Evolutionary conservation across 73 alveolate species (phyloP).

Genomic region (Tetrahymena borealis): DNA sequence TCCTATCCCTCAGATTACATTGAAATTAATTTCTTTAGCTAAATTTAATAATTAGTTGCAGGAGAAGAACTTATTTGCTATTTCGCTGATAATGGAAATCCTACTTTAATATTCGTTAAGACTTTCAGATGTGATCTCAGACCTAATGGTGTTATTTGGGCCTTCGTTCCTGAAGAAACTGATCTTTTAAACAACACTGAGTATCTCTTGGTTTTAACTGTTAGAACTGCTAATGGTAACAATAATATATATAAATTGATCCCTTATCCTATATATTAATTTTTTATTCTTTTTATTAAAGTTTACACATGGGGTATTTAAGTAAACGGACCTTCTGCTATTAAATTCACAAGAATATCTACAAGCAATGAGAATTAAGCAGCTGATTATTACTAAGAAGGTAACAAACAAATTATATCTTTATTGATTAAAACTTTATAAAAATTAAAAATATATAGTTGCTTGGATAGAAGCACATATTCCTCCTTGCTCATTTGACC

Average conservation of each 20-base stretch:
- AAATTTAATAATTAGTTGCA: background rate
- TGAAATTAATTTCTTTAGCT: background rate
- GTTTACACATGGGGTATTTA: conserved; percentile 1
- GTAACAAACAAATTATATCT: background rate
- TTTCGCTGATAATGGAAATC: conserved; percentile 19
- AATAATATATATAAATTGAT: background rate
- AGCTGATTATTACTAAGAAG: background rate
- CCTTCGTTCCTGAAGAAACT: conserved; percentile 30
- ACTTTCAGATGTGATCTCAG: conserved; percentile 32
- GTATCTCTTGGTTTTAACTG: conserved; percentile 9
- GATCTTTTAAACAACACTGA: conserved; percentile 1
- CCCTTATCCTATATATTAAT: background rate
- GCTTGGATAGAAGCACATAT: conserved; percentile 42
- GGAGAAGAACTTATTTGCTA: conserved; percentile 8
- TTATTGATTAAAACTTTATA: background rate
- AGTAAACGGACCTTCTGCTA: conserved; percentile 23
- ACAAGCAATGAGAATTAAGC: conserved; percentile 3
- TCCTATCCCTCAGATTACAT: conserved; percentile 25
- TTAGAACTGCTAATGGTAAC: background rate
- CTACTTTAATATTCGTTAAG: conserved; percentile 6
- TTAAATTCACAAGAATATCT: conserved; percentile 13
- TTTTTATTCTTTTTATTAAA: background rate
- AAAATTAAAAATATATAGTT: background rate
- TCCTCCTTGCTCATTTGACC: conserved; percentile 39
- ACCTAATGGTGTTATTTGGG: conserved; percentile 1